A percentile compares a stretch with the other conserved stretches of the same genome.
Evolutionary conservation across 106 monocot genomes (phyloP).

Genomic region (Dactylorhiza incarnata): DNA sequence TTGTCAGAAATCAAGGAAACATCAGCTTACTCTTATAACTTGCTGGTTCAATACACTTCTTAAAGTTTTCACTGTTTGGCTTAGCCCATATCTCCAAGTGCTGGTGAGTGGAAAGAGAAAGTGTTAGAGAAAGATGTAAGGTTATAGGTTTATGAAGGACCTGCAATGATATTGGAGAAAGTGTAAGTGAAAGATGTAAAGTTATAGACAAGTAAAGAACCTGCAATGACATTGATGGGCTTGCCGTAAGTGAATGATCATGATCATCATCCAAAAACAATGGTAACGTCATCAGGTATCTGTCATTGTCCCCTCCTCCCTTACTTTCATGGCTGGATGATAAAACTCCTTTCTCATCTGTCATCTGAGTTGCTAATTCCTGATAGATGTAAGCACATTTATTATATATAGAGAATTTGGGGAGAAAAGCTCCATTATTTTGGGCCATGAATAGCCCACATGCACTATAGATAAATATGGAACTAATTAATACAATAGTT

Average conservation of each 20-base stretch:
- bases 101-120: conserved; percentile 24
- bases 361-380: conserved; percentile 34
- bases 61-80: conserved; percentile 64
- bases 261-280: conserved; percentile 23
- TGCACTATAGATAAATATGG: no score
- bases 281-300: conserved; percentile 57
- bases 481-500: no score
- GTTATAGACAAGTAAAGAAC: not conserved
- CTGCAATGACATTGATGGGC: conserved; percentile 9
- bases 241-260: conserved; percentile 30
- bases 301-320: conserved; percentile 49
- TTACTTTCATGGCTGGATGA: conserved; percentile 19
- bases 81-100: conserved; percentile 76
- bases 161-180: not conserved
- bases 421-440: not conserved
- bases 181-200: not conserved
- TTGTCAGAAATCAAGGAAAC: not conserved
- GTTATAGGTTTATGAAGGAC: not conserved
- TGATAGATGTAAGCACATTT: conserved; percentile 17
- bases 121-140: not conserved
- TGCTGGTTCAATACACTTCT: conserved; percentile 56
- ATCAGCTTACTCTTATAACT: conserved; percentile 57
- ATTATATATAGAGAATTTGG: not conserved
- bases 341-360: conserved; percentile 9
- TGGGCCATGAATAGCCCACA: no score